Base-by-base conservation (phyloP, 176 grass and related monocot species). In the Elymus sibiricus region DNA sequence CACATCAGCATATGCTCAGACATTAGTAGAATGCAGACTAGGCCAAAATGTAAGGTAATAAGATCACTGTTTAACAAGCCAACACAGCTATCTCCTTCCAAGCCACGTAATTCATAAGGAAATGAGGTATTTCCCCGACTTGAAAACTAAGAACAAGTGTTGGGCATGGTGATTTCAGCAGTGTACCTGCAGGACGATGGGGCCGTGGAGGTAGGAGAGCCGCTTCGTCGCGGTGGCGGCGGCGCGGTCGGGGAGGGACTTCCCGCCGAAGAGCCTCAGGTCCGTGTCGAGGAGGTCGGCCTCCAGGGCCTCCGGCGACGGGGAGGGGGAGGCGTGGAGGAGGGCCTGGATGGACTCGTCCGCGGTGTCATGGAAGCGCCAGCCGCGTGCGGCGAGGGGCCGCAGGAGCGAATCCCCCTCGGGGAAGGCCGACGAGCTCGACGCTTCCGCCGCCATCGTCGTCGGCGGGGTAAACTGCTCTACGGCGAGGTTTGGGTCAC, bases 251-350 rank as follows among this genome's bases (percentile, higher is more conserved):
- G 88, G 93, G 10, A 98, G 89, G 3, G 81, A 79, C 56, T 89
- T 95, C 22, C 63, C 90, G 0, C 91, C 93, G 58, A 92, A 95
- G 5, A 79, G n/a, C 58, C 88, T 90, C 90, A 94, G 47, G 74
- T 95, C 88, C 81, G 93, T 86, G 88, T 88, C 72, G 81, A 91
- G 29, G 72, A 95, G 95, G 84, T 91, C 88, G 65, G 93, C 61
- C 47, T 95, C 93, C 65, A 95, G 79, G 68, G 85, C 85, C 66
- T 93, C 89, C 65, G 82, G 70, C 80, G 83, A 88, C 12, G 84
- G 40, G n/a, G 82, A 60, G 34, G 91, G 78, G 78, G 84, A 64
- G 1, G 76, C 59, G 22, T 55, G 88, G 66, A 88, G 83, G 19
- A 88, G 77, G 38, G 83, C 83, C 14, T 89, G 80, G 73, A 92